phyloP scores from a whole-genome alignment of 768 basidiomycete species.

The Calvatia gigantea region DNA sequence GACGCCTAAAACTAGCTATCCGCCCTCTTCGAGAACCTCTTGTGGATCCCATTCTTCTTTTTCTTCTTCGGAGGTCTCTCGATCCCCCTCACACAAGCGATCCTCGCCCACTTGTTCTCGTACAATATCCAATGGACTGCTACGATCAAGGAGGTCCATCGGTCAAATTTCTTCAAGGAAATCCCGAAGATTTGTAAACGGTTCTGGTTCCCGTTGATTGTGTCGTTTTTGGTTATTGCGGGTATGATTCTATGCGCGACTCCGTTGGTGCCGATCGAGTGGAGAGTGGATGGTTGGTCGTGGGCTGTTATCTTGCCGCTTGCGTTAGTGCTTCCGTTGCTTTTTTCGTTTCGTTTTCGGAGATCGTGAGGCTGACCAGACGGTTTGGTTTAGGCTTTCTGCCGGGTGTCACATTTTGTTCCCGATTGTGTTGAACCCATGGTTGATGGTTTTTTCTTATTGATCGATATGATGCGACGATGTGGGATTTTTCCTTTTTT shows the following conservation, averaged over 20 bases:
- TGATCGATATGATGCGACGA: constrained; percentile 19
- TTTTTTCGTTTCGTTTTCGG: constrained; percentile 2
- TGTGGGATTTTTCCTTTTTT: neutral
- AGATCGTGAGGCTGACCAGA: constrained; percentile 20
- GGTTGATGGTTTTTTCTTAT: constrained; percentile 69
- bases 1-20: constrained; percentile 36
- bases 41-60: constrained; percentile 79
- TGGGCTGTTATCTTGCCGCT: constrained; percentile 83
- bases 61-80: constrained; percentile 77
- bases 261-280: constrained; percentile 47
- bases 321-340: constrained; percentile 38
- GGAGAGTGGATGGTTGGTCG: constrained; percentile 49
- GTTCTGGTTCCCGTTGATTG: constrained; percentile 54
- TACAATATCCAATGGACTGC: constrained; percentile 56
- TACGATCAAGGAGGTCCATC: constrained; percentile 78
- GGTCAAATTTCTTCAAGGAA: constrained; percentile 88
- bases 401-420: constrained; percentile 66
- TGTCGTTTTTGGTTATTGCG: constrained; percentile 52
- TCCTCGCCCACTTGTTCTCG: constrained; percentile 62
- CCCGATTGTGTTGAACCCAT: constrained; percentile 53
- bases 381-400: constrained; percentile 49
- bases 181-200: constrained; percentile 78
- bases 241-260: constrained; percentile 54
- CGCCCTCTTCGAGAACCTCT: constrained; percentile 54
- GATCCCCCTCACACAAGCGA: constrained; percentile 65